Conservation (phyloP, 148 eudicot species). For the Diospyros lotus region DNA sequence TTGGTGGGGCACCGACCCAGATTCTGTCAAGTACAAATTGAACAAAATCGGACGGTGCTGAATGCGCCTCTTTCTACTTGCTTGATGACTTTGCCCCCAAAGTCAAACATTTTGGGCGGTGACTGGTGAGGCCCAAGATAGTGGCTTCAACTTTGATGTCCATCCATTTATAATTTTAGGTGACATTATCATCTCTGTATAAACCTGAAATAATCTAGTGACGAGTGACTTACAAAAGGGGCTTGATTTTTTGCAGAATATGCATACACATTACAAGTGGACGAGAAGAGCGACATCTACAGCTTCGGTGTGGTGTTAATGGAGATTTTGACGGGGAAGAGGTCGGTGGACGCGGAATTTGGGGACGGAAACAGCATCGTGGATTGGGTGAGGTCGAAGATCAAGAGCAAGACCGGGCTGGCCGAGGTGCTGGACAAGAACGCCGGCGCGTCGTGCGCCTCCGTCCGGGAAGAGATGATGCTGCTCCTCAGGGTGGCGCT, state of each 20-base stretch:
- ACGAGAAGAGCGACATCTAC: slow-evolving; percentile 93
- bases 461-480: slow-evolving; percentile 85
- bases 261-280: slow-evolving; percentile 92
- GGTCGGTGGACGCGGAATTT: slow-evolving; percentile 71
- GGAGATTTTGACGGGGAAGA: slow-evolving; percentile 69
- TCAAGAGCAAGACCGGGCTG: slow-evolving; percentile 54
- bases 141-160: no score
- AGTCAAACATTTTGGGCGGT: slow-evolving; percentile 14
- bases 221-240: no score
- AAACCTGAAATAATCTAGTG: no score
- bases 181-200: no score
- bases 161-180: no score
- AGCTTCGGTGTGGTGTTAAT: slow-evolving; percentile 83
- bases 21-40: neutral
- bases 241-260: slow-evolving; percentile 49
- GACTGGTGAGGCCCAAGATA: neutral
- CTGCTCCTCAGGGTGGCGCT: slow-evolving; percentile 70
- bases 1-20: slow-evolving; percentile 23
- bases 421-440: slow-evolving; percentile 61
- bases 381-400: slow-evolving; percentile 75
- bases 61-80: neutral
- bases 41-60: slow-evolving; percentile 5
- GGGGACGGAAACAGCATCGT: slow-evolving; percentile 91
- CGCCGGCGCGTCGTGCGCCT: slow-evolving; percentile 67
- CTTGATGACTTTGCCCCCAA: neutral